Evolutionary conservation across 208 protist species (phyloP), one percentile per base, ranked within the genome.

Genomic region (Acanthamoeba healyi): DNA sequence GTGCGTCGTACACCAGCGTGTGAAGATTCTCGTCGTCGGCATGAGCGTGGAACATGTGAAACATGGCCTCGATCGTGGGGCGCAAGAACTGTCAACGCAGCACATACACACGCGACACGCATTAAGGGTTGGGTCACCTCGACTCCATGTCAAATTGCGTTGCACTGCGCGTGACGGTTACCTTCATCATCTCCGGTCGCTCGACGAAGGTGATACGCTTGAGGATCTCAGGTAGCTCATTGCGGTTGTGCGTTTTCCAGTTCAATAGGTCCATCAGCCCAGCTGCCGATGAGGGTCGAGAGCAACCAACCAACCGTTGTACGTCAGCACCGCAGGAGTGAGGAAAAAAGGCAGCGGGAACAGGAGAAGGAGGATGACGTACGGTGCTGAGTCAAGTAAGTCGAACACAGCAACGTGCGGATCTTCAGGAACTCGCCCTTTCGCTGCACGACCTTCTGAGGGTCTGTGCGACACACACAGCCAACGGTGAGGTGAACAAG

Each of bases 131-230:
- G n/a, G n/a, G 36, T 29, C 24, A 54, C 49, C 49, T 54, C 49
- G 15, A 54, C 10, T 54, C 36, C 6, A 15, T 15, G n/a, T n/a
- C n/a, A n/a, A n/a, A n/a, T n/a, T n/a, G n/a, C n/a, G n/a, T n/a
- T n/a, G n/a, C n/a, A n/a, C n/a, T n/a, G n/a, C n/a, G 49, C 6
- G 49, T 54, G 49, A 54, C 49, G 24, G 6, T 36, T 17, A 93
- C 87, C 89, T 95, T 95, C 49, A 95, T 94, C 67, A 95, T 74
- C 58, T 95, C 94, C 34, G 74, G 56, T 42, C 74, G 74, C 49
- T 93, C 84, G 0, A 95, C 91, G 65, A 93, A 95, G 36, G 91
- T 95, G 40, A 95, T 65, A 24, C 49, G 77, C 84, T 87, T 94
- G 9, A 95, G 87, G n/a, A 95, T 77, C 12, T 94, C 92, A 17